Evolutionary conservation across 2,329 filamentous ascomycete genomes (phyloP).

Genomic region (Fusarium musae): DNA sequence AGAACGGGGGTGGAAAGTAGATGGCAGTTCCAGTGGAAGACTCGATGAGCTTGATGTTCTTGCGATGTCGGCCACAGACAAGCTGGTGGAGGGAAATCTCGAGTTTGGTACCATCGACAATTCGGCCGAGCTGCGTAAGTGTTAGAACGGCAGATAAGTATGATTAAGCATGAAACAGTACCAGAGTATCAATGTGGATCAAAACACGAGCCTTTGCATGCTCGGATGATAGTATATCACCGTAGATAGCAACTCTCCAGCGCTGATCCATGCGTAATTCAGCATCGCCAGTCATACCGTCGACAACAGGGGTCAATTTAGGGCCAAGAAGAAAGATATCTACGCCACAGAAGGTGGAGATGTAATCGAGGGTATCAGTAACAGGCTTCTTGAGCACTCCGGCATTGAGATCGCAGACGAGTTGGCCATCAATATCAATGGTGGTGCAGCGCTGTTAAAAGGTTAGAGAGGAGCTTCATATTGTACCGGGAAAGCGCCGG

Average conservation of each 20-base stretch:
- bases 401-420: slow-evolving; percentile 79
- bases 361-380: slow-evolving; percentile 85
- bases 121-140: slow-evolving; percentile 69
- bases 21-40: slow-evolving; percentile 95
- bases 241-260: slow-evolving; percentile 93
- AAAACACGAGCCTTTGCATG: slow-evolving; percentile 96
- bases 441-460: slow-evolving; percentile 81
- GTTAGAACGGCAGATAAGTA: slow-evolving; percentile 26
- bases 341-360: slow-evolving; percentile 89
- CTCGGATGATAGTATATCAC: slow-evolving; percentile 93
- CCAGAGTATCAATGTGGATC: slow-evolving; percentile 96
- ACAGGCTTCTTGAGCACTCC: slow-evolving; percentile 80
- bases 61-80: slow-evolving; percentile 90
- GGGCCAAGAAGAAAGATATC: slow-evolving; percentile 97
- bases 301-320: slow-evolving; percentile 82
- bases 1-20: slow-evolving; percentile 96
- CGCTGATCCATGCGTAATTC: slow-evolving; percentile 89
- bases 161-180: slow-evolving; percentile 52
- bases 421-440: slow-evolving; percentile 90
- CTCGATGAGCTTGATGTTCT: slow-evolving; percentile 98
- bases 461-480: slow-evolving; percentile 18
- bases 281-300: slow-evolving; percentile 78
- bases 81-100: slow-evolving; percentile 91
- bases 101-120: slow-evolving; percentile 82
- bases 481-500: not conserved